Evolutionary conservation across 805 yeast species (phyloP).

Genomic region (Zygosaccharomyces siamensis): DNA sequence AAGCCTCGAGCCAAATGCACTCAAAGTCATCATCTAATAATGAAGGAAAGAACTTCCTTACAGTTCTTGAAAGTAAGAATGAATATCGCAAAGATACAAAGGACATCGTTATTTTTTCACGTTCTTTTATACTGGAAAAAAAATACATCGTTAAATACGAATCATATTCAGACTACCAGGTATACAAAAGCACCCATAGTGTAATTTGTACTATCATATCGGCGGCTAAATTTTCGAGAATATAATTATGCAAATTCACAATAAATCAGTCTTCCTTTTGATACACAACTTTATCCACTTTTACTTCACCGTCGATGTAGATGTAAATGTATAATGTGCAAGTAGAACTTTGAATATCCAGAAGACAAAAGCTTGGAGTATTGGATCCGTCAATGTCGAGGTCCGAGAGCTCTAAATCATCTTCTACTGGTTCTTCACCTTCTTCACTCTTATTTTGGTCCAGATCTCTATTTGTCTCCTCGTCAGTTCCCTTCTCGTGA

Average conservation of each 20-base stretch:
- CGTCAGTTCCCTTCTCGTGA: neutral
- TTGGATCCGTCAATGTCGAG: constrained; percentile 31
- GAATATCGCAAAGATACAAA: neutral
- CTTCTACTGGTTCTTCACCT: constrained; percentile 21
- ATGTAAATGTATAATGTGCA: constrained; percentile 86
- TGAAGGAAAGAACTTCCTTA: constrained; percentile 35
- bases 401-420: constrained; percentile 21
- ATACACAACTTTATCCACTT: constrained; percentile 81
- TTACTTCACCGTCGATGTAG: constrained; percentile 71
- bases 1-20: constrained; percentile 99
- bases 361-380: constrained; percentile 83
- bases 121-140: neutral
- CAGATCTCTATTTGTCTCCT: constrained; percentile 1
- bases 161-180: no score
- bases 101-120: neutral
- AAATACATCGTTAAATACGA: neutral
- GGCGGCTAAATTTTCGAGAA: neutral
- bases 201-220: neutral
- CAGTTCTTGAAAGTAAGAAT: constrained; percentile 7
- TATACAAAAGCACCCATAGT: no score
- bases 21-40: constrained; percentile 73
- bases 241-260: no score
- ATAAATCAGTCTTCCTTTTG: constrained; percentile 40
- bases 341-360: constrained; percentile 76
- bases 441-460: constrained; percentile 20